Conservation (phyloP, 768 basidiomycete species). For the Termitomyces sp. region DNA sequence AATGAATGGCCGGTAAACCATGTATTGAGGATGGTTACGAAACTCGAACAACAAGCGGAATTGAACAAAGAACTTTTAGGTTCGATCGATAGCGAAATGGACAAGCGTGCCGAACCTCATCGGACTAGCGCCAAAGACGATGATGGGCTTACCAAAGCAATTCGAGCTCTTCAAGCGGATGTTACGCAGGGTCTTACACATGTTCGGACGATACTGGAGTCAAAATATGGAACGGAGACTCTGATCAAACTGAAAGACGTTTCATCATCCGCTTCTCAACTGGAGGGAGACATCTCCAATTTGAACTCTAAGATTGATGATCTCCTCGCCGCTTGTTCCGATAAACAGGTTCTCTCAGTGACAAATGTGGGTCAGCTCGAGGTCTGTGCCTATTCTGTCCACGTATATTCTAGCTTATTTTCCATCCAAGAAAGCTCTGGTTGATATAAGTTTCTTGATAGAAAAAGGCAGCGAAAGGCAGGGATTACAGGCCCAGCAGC, state of each 20-base stretch:
- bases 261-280: background rate
- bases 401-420: background rate
- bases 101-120: background rate
- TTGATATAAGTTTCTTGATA: slow-evolving; percentile 43
- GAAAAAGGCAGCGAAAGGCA: slow-evolving; percentile 44
- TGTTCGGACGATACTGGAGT: slow-evolving; percentile 1
- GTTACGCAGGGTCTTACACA: slow-evolving; percentile 4
- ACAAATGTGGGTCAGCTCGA: background rate
- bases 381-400: background rate
- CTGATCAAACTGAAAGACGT: slow-evolving; percentile 9
- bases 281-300: slow-evolving; percentile 2
- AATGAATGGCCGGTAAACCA: background rate
- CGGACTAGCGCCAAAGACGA: background rate
- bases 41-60: slow-evolving; percentile 10
- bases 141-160: background rate
- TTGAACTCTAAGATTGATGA: slow-evolving; percentile 15
- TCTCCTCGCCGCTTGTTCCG: slow-evolving; percentile 2
- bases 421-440: slow-evolving; percentile 19
- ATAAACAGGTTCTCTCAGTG: background rate
- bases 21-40: slow-evolving; percentile 9
- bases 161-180: slow-evolving; percentile 5
- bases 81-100: slow-evolving; percentile 4
- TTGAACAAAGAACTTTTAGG: slow-evolving; percentile 5
- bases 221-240: background rate
- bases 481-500: slow-evolving; percentile 51